These are phyloP conservation scores for Aphanomyces stellatus DNA, from an alignment of 352 stramenopile genomes.

Conservation along the genomic window DNA sequence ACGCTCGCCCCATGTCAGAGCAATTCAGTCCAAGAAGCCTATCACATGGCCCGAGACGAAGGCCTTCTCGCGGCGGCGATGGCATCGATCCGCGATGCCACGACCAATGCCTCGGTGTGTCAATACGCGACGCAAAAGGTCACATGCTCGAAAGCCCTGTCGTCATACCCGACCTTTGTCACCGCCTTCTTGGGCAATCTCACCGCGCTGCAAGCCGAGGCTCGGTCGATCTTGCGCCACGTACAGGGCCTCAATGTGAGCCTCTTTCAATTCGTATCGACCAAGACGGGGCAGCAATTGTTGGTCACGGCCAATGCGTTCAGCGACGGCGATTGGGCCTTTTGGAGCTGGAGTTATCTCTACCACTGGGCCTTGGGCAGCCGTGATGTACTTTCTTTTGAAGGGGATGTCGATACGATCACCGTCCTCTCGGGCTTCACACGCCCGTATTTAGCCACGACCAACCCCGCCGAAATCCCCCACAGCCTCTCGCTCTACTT, in stretches of 20 bases:
- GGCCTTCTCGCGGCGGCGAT: neutral
- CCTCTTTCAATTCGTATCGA: neutral
- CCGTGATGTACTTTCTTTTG: slow-evolving; percentile 1
- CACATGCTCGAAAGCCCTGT: neutral
- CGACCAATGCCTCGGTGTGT: neutral
- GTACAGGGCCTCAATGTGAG: neutral
- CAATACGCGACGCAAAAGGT: neutral
- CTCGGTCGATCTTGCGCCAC: neutral
- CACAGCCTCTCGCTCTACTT: neutral
- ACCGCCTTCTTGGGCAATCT: neutral
- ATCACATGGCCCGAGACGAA: neutral
- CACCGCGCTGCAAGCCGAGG: neutral
- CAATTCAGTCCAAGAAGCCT: neutral
- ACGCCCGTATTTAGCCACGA: too few relatives aligned
- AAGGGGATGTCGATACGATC: neutral
- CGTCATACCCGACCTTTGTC: neutral
- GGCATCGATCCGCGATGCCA: neutral
- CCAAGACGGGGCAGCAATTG: neutral
- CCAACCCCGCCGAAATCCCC: neutral
- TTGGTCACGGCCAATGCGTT: neutral
- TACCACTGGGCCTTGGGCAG: neutral
- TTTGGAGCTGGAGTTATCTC: neutral
- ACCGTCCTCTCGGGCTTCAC: neutral
- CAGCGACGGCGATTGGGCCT: neutral
- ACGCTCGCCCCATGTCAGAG: neutral